A percentile compares a stretch with the other conserved stretches of the same genome.
These are phyloP conservation scores for Colletotrichum sidae DNA, from an alignment of 2,329 filamentous ascomycete genomes.

Conservation along the genomic window DNA sequence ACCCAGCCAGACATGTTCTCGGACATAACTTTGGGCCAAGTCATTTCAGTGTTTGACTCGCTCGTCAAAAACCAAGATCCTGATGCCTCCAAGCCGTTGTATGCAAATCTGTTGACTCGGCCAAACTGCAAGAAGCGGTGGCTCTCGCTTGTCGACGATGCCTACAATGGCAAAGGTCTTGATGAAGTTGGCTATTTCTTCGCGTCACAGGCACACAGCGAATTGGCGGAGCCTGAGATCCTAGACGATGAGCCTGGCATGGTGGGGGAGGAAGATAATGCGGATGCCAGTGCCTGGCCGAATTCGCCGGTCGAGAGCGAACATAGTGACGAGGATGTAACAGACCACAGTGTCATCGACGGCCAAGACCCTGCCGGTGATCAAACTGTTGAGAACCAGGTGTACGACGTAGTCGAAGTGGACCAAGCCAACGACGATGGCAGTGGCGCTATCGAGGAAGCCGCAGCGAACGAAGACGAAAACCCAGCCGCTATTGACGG, in stretches of 20 bases:
- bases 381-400: too few species aligned
- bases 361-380: not conserved
- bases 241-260: conserved; percentile 35
- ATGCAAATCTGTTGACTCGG: conserved; percentile 56
- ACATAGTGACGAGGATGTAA: conserved; percentile 22
- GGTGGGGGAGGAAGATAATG: conserved; percentile 37
- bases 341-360: conserved; percentile 17
- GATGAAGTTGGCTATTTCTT: conserved; percentile 55
- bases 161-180: conserved; percentile 53
- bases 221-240: conserved; percentile 38
- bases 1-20: conserved; percentile 48
- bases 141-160: conserved; percentile 54
- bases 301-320: conserved; percentile 26
- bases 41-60: conserved; percentile 56
- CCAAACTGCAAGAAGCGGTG: conserved; percentile 53
- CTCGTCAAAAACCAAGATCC: conserved; percentile 58
- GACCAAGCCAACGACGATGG: too few species aligned
- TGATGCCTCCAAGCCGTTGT: conserved; percentile 51
- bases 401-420: too few species aligned
- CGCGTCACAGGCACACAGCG: conserved; percentile 39
- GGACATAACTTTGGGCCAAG: conserved; percentile 52
- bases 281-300: conserved; percentile 28
- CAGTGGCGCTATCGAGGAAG: too few species aligned
- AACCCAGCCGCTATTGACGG: too few species aligned
- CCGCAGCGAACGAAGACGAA: too few species aligned